A percentile compares a stretch with the other conserved stretches of the same genome.
Evolutionary conservation across 2,329 filamentous ascomycete species (phyloP).

Genomic region (Periconia sp.): DNA sequence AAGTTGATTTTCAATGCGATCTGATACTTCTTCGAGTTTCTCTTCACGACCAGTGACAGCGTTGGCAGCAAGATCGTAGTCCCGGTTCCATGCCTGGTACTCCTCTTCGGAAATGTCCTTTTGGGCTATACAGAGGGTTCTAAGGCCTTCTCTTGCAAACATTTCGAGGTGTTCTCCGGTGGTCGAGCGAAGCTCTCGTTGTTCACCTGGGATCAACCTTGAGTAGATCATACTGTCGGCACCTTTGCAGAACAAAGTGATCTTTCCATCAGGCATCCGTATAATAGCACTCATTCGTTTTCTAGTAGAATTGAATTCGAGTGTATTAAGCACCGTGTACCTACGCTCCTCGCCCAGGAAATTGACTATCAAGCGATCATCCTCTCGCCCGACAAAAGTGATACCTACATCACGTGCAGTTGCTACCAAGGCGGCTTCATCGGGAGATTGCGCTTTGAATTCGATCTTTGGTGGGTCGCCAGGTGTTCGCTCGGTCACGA

Average conservation of each 20-base stretch:
- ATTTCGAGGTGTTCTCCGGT: conserved; percentile 96
- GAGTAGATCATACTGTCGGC: conserved; percentile 98
- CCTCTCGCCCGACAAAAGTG: conserved; percentile 79
- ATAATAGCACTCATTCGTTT: conserved; percentile 99
- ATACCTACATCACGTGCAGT: conserved; percentile 96
- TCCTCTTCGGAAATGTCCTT: conserved; percentile 78
- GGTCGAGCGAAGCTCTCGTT: conserved; percentile 75
- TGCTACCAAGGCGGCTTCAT: conserved; percentile 90
- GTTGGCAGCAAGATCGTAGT: conserved; percentile 84
- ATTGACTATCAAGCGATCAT: conserved; percentile 82
- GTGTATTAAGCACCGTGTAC: conserved; percentile 87
- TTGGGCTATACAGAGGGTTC: conserved; percentile 92
- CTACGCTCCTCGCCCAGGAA: conserved; percentile 81
- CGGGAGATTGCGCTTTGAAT: conserved; percentile 96
- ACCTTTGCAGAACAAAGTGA: conserved; percentile 94
- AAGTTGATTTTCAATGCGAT: conserved; percentile 87
- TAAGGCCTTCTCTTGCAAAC: conserved; percentile 92
- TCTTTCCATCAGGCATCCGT: conserved; percentile 86
- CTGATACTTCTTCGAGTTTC: conserved; percentile 86
- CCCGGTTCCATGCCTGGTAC: conserved; percentile 80
- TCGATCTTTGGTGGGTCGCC: conserved; percentile 89
- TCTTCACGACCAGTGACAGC: conserved; percentile 86
- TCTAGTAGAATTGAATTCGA: conserved; percentile 95
- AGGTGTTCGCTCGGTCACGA: conserved; percentile 85
- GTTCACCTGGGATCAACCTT: conserved; percentile 80